Percentiles rank a stretch among this genome's conserved stretches.
These are phyloP conservation scores for Cyclotella kingstonii DNA, from an alignment of 108 stramenopile genomes.

Conservation along the genomic window DNA sequence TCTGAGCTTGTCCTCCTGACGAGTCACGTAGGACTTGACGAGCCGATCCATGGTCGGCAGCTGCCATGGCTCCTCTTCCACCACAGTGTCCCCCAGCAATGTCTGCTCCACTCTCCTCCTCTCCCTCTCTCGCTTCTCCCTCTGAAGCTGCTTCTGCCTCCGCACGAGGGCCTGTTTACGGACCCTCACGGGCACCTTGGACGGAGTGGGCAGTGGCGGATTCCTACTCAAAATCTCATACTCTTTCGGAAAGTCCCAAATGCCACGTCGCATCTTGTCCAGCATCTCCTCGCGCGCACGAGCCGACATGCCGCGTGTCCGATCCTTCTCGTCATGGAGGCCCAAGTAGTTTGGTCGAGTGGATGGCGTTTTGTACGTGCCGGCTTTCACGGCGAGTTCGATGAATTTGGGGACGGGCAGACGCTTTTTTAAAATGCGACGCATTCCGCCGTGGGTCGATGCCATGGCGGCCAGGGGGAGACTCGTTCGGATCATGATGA, in stretches of 20 bases:
- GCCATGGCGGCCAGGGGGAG: constrained; percentile 39
- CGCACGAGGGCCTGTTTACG: constrained; percentile 27
- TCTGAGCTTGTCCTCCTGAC: constrained; percentile 33
- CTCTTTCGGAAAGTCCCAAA: constrained; percentile 71
- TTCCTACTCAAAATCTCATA: constrained; percentile 73
- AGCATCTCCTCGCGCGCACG: constrained; percentile 30
- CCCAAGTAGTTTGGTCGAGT: constrained; percentile 42
- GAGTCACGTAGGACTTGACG: constrained; percentile 55
- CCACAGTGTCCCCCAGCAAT: constrained; percentile 19
- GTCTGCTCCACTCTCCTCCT: constrained; percentile 15
- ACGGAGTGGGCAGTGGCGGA: constrained; percentile 68
- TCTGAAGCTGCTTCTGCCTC: constrained; percentile 17
- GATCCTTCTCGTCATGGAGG: constrained; percentile 28
- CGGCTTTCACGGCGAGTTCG: constrained; percentile 49
- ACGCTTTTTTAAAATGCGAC: constrained; percentile 44
- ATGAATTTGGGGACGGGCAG: constrained; percentile 47
- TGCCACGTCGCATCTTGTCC: constrained; percentile 39
- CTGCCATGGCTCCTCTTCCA: not conserved
- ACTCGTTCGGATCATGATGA: constrained; percentile 27
- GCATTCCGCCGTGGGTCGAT: constrained; percentile 47
- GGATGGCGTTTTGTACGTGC: constrained; percentile 47
- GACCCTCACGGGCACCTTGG: constrained; percentile 49
- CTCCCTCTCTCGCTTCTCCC: constrained; percentile 2
- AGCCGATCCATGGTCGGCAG: constrained; percentile 52
- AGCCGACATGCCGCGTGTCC: not conserved